phyloP scores from a whole-genome alignment of 2,329 filamentous ascomycete species.

The Pseudocercospora macadamiae region DNA sequence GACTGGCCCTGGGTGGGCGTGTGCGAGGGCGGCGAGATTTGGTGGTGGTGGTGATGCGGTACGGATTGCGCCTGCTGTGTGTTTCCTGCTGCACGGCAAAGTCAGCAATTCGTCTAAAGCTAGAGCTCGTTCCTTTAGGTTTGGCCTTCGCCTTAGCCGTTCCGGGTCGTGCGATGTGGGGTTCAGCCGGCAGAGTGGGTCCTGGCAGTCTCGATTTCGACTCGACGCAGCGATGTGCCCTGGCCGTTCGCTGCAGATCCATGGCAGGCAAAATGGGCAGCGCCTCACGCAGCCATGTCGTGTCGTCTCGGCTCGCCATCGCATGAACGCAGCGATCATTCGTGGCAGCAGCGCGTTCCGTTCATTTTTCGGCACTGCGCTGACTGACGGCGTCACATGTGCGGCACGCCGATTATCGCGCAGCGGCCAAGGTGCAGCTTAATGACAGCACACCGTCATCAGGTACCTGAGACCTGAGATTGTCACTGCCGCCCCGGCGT shows the following conservation, averaged over 20 bases:
- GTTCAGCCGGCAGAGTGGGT: not conserved
- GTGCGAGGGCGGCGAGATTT: conserved; percentile 19
- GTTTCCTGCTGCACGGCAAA: conserved; percentile 18
- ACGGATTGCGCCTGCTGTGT: conserved; percentile 35
- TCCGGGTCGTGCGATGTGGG: not conserved
- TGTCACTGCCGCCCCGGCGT: conserved; percentile 7
- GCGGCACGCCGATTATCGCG: conserved; percentile 15
- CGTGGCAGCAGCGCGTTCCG: no score
- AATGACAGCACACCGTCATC: conserved; percentile 7
- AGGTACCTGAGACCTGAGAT: conserved; percentile 9
- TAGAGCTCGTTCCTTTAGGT: not conserved
- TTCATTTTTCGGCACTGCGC: no score
- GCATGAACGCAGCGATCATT: no score
- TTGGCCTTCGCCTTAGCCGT: not conserved
- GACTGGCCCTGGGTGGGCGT: conserved; percentile 28
- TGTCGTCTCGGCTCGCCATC: not conserved
- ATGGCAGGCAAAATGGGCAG: no score
- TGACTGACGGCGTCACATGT: conserved; percentile 16
- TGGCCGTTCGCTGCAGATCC: no score
- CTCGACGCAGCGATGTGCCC: no score
- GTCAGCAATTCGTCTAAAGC: conserved; percentile 17
- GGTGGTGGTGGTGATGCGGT: conserved; percentile 15
- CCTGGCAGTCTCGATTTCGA: not conserved
- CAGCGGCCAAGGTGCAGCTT: conserved; percentile 12
- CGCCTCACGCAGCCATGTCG: not conserved